Conservation (phyloP, 2,329 filamentous ascomycete genomes). For the Trichoderma citrinoviride region DNA sequence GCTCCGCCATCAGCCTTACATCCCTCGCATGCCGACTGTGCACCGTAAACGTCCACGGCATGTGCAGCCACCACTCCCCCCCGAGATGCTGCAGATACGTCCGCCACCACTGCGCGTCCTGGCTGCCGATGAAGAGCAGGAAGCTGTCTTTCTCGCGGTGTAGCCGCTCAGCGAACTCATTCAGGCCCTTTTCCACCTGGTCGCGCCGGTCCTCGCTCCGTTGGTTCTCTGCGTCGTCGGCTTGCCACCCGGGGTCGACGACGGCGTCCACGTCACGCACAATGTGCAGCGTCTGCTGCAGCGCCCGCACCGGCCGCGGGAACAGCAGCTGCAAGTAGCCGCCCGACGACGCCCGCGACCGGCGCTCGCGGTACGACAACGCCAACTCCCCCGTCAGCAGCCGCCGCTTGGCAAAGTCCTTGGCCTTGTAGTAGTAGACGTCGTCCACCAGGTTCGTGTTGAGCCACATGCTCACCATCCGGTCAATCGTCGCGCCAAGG, state of each 20-base stretch:
- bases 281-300: conserved; percentile 31
- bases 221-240: conserved; percentile 28
- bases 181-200: conserved; percentile 26
- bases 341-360: conserved; percentile 25
- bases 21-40: conserved; percentile 21
- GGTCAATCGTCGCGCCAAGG: conserved; percentile 27
- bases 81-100: conserved; percentile 28
- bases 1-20: conserved; percentile 8
- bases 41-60: conserved; percentile 30
- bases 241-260: conserved; percentile 30
- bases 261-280: conserved; percentile 30
- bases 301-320: conserved; percentile 25
- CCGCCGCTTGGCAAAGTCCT: conserved; percentile 29
- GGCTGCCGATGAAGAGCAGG: conserved; percentile 29
- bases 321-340: conserved; percentile 28
- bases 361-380: conserved; percentile 27
- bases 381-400: conserved; percentile 17
- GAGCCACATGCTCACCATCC: conserved; percentile 32
- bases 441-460: conserved; percentile 32
- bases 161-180: conserved; percentile 26
- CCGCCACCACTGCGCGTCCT: conserved; percentile 31
- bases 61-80: conserved; percentile 32
- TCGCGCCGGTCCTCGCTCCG: conserved; percentile 26
- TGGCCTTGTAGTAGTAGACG: conserved; percentile 32
- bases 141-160: conserved; percentile 28